A percentile compares a stretch with the other conserved stretches of the same genome.
These are phyloP conservation scores for Daedaleopsis sinensis DNA, from an alignment of 768 basidiomycete species.

Conservation along the genomic window DNA sequence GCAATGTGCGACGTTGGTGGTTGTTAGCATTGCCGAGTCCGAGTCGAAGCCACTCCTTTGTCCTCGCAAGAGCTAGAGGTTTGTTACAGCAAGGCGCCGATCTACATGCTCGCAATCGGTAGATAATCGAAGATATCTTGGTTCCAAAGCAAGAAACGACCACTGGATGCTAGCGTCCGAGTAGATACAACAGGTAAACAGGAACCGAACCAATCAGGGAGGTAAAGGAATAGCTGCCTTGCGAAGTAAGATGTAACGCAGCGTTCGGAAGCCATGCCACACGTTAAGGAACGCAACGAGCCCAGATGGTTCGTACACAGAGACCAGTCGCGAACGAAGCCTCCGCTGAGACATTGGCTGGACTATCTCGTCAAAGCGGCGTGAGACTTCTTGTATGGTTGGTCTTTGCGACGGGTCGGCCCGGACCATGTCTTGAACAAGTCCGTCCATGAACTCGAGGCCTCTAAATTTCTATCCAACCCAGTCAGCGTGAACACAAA, in stretches of 20 bases:
- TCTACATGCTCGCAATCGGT: no score
- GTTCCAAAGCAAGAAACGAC: no score
- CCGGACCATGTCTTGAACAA: not conserved
- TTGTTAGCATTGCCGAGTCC: no score
- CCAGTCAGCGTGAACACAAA: not conserved
- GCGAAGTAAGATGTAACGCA: not conserved
- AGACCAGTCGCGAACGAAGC: not conserved
- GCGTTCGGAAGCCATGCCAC: not conserved
- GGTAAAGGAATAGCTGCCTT: not conserved
- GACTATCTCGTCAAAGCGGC: not conserved
- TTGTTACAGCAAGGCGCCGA: no score
- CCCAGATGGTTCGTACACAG: not conserved
- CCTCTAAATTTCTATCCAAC: not conserved
- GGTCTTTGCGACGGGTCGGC: not conserved
- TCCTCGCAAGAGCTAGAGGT: no score
- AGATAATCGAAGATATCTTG: no score
- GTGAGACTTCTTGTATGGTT: not conserved
- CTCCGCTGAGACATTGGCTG: not conserved
- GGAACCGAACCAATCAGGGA: no score
- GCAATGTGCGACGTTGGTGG: no score
- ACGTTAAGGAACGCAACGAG: not conserved
- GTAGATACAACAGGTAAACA: no score
- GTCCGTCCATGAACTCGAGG: not conserved
- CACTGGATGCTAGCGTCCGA: no score
- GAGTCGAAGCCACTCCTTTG: no score